phyloP scores from a whole-genome alignment of 2,329 filamentous ascomycete species.

The Purpureocillium lavendulum region DNA sequence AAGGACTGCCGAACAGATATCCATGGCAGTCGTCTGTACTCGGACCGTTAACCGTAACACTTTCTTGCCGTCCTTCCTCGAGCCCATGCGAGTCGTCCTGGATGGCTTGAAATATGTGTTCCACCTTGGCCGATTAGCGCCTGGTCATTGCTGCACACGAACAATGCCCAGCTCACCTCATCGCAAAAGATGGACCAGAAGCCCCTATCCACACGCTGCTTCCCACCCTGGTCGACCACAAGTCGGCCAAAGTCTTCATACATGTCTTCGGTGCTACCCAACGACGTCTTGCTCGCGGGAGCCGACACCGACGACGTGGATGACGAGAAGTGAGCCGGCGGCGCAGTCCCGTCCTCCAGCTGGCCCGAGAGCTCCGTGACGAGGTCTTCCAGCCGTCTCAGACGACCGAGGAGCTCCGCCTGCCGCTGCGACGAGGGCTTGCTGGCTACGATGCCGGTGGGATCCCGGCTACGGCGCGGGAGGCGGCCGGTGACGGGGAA shows the following conservation, averaged over 20 bases:
- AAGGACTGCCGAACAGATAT: constrained; percentile 12
- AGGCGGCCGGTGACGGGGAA: constrained; percentile 21
- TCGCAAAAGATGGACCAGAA: constrained; percentile 23
- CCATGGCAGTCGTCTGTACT: neutral
- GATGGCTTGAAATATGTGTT: constrained; percentile 21
- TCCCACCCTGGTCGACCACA: constrained; percentile 15
- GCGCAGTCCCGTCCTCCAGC: constrained; percentile 14
- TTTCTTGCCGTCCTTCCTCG: neutral
- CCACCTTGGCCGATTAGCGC: constrained; percentile 9
- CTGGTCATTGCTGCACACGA: neutral
- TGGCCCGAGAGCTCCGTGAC: constrained; percentile 21
- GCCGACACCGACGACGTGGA: too few relatives aligned
- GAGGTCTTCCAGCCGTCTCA: constrained; percentile 19
- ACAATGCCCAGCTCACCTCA: constrained; percentile 10
- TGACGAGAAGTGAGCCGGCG: too few relatives aligned
- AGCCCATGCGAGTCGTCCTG: constrained; percentile 13
- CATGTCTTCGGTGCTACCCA: constrained; percentile 8
- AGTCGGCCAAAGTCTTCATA: constrained; percentile 21
- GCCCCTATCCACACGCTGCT: constrained; percentile 18
- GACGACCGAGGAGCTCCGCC: constrained; percentile 18
- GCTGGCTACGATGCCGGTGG: constrained; percentile 1
- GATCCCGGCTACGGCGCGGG: constrained; percentile 14
- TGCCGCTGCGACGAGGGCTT: constrained; percentile 18
- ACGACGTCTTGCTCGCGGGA: too few relatives aligned
- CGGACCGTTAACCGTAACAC: neutral